These are phyloP conservation scores for Tephrocybe rancida DNA, from an alignment of 768 basidiomycete genomes.

Conservation along the genomic window DNA sequence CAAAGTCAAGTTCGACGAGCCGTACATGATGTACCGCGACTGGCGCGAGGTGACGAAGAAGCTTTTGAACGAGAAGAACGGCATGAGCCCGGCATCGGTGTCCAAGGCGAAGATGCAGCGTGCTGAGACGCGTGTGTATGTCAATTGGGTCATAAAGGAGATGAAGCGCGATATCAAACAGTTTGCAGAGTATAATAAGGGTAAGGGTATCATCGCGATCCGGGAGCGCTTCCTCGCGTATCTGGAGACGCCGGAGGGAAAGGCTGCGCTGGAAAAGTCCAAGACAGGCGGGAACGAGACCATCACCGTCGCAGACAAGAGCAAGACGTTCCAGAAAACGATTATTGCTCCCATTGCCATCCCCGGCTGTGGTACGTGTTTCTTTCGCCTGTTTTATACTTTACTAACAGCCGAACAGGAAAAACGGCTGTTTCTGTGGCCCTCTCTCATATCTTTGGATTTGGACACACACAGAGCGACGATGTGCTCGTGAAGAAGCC, in stretches of 20 bases:
- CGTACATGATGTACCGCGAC: slow-evolving; percentile 98
- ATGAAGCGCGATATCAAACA: slow-evolving; percentile 59
- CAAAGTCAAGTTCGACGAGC: slow-evolving; percentile 99
- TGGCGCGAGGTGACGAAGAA: slow-evolving; percentile 93
- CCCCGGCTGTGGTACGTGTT: slow-evolving; percentile 86
- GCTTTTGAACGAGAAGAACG: slow-evolving; percentile 47
- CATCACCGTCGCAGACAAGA: slow-evolving; percentile 24
- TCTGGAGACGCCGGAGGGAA: slow-evolving; percentile 53
- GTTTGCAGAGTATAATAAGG: slow-evolving; percentile 67
- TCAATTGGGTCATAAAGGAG: slow-evolving; percentile 81
- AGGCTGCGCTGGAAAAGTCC: slow-evolving; percentile 29
- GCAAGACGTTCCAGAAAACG: slow-evolving; percentile 61
- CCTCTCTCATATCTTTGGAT: slow-evolving; percentile 76
- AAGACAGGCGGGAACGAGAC: slow-evolving; percentile 34
- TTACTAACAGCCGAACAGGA: slow-evolving; percentile 44
- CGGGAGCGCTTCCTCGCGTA: slow-evolving; percentile 80
- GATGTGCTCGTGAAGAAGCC: slow-evolving; percentile 80
- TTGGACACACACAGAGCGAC: slow-evolving; percentile 93
- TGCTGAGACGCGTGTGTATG: slow-evolving; percentile 78
- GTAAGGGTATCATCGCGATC: slow-evolving; percentile 84
- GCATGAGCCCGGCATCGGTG: slow-evolving; percentile 37
- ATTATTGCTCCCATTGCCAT: slow-evolving; percentile 88
- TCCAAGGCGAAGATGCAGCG: slow-evolving; percentile 72
- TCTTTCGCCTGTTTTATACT: slow-evolving; percentile 16
- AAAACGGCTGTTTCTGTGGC: slow-evolving; percentile 89